Evolutionary conservation across 2,329 filamentous ascomycete genomes (phyloP).

Genomic region (Fusarium nygamai): DNA sequence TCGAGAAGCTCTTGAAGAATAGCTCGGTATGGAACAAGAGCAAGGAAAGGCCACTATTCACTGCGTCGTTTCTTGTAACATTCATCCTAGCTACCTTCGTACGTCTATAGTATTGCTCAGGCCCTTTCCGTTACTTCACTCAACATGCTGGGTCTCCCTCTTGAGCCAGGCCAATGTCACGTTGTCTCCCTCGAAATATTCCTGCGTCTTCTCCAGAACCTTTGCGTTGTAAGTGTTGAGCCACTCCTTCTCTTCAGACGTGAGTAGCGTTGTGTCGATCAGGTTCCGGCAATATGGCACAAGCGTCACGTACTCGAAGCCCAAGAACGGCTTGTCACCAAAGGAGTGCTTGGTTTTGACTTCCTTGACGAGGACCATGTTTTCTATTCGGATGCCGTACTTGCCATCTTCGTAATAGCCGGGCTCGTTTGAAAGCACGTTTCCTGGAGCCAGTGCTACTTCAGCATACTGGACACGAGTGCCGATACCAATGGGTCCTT

Average conservation of each 20-base stretch:
- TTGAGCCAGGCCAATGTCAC: slow-evolving; percentile 82
- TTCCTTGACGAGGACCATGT: slow-evolving; percentile 90
- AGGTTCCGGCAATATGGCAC: slow-evolving; percentile 92
- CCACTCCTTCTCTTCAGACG: slow-evolving; percentile 80
- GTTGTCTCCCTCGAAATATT: slow-evolving; percentile 77
- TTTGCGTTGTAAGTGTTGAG: slow-evolving; percentile 86
- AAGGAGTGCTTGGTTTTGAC: slow-evolving; percentile 88
- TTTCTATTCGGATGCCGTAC: slow-evolving; percentile 97
- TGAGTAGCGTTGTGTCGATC: slow-evolving; percentile 79
- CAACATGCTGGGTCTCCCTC: slow-evolving; percentile 80
- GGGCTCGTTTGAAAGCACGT: slow-evolving; percentile 95
- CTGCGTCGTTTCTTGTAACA: slow-evolving; percentile 75
- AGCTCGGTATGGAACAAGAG: slow-evolving; percentile 60
- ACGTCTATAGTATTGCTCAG: slow-evolving; percentile 55
- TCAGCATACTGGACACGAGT: slow-evolving; percentile 92
- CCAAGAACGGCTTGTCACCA: slow-evolving; percentile 91
- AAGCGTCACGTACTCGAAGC: slow-evolving; percentile 98
- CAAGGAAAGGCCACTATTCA: slow-evolving; percentile 70
- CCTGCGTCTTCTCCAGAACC: slow-evolving; percentile 82
- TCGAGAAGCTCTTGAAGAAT: slow-evolving; percentile 50
- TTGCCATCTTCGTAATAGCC: slow-evolving; percentile 97
- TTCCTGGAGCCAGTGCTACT: slow-evolving; percentile 87
- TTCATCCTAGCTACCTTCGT: slow-evolving; percentile 71
- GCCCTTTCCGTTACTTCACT: slow-evolving; percentile 26
- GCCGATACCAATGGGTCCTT: slow-evolving; percentile 95